Percentiles rank a stretch among this genome's conserved stretches.
Evolutionary conservation across 2,329 filamentous ascomycete genomes (phyloP).

Genomic region (Hymenoscyphus scutula): DNA sequence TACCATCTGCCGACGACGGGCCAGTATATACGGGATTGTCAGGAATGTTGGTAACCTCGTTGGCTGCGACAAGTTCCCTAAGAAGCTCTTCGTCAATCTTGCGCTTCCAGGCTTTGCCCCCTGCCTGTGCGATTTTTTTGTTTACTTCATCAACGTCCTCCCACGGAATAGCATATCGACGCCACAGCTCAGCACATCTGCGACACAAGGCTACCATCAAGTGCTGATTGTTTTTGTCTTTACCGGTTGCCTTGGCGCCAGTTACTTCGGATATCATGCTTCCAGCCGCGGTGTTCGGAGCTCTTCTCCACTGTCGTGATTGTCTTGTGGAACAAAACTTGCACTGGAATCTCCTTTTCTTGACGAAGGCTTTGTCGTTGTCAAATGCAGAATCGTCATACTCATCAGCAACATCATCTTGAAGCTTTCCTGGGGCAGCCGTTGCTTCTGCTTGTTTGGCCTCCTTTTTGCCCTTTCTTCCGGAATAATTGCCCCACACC

Average conservation of each 20-base stretch:
- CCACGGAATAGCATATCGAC: conserved; percentile 93
- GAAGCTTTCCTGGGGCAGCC: conserved; percentile 69
- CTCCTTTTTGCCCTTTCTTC: conserved; percentile 87
- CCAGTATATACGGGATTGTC: conserved; percentile 35
- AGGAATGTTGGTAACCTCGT: conserved; percentile 55
- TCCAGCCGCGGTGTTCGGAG: conserved; percentile 72
- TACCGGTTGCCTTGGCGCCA: conserved; percentile 57
- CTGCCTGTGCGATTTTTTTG: conserved; percentile 78
- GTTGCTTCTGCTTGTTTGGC: conserved; percentile 69
- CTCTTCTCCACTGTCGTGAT: conserved; percentile 88
- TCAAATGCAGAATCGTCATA: conserved; percentile 96
- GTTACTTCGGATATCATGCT: conserved; percentile 66
- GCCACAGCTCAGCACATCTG: conserved; percentile 89
- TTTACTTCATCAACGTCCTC: conserved; percentile 89
- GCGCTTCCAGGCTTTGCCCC: conserved; percentile 80
- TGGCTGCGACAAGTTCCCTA: conserved; percentile 65
- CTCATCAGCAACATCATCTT: conserved; percentile 90
- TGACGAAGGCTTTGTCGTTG: conserved; percentile 59
- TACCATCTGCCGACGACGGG: conserved; percentile 26
- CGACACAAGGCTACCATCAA: conserved; percentile 82
- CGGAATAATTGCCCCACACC: conserved; percentile 86
- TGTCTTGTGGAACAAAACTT: conserved; percentile 83
- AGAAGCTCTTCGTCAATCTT: conserved; percentile 89
- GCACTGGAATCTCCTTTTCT: conserved; percentile 84
- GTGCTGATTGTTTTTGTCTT: conserved; percentile 72